Base-by-base conservation (phyloP, 768 basidiomycete species). In the Grammothele lineata region DNA sequence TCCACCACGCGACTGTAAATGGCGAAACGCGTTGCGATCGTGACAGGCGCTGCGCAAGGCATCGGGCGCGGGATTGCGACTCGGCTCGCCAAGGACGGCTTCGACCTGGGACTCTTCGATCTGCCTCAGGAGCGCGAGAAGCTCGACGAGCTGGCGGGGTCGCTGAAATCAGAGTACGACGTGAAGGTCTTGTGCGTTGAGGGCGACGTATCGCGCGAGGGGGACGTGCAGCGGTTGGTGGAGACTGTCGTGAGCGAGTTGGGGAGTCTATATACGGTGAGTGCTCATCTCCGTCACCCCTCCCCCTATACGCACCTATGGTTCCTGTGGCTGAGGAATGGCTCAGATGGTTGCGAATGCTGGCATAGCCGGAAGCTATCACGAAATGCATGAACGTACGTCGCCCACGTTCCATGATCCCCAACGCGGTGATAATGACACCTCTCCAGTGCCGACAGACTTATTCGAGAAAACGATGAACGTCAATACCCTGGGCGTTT, bases 181-280 rank as follows among this genome's bases (percentile, higher is more conserved):
- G 56, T 57, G 24, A 57, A 48, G 45, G 53, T 61, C 8, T 42
- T 60, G 4, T 21, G 54, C 23, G 57, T 67, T 6, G 47, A 63
- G 8, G 73, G 62, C 2, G 75, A 80, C 48, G 72, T 80, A 3
- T 58, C 65, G 37, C 39, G 52, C 40, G 57, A 79, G 44, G 53
- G 51, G 1, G 66, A 75, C 5, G 76, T 78, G 2, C 60, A 70
- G 45, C 47, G 24, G 2, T 65, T 79, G 62, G 57, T 80, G 1
- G 60, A 60, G 2, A 43, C 40, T 0, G 54, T 57, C 12, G 55
- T 60, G 1, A 24, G 61, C 2, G 48, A 55, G 3, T 59, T 77
- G 5, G 77, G 76, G 0, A 75, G 74, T 1, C 48, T 80, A 15
- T 71, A 78, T 51, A 73, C 76, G 15, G 77, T 76, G 43, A 48